Evolutionary conservation across 2,329 filamentous ascomycete species (phyloP).

Genomic region (Coniella lustricola): DNA sequence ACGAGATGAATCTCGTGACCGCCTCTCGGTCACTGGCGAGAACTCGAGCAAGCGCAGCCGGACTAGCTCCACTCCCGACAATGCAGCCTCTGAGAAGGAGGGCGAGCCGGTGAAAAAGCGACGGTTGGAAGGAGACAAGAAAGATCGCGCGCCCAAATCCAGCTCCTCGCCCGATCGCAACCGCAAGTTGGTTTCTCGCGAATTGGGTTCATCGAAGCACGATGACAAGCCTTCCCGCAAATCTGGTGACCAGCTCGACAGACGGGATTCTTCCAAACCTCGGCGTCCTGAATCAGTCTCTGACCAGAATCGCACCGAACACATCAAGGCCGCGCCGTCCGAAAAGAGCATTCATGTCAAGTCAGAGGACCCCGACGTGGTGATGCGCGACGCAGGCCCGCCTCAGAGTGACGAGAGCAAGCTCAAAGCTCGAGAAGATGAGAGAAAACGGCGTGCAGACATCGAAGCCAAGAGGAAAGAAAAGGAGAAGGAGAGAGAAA

Average conservation of each 20-base stretch:
- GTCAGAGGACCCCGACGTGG: slow-evolving; percentile 48
- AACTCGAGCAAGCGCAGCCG: slow-evolving; percentile 50
- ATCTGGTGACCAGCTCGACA: slow-evolving; percentile 37
- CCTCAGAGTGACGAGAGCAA: slow-evolving; percentile 21
- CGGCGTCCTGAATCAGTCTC: slow-evolving; percentile 28
- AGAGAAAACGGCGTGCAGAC: slow-evolving; percentile 24
- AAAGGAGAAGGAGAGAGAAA: slow-evolving; percentile 24
- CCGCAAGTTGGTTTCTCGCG: slow-evolving; percentile 36
- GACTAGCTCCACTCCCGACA: slow-evolving; percentile 50
- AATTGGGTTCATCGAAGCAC: slow-evolving; percentile 24
- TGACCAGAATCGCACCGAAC: slow-evolving; percentile 35
- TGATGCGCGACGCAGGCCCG: slow-evolving; percentile 44
- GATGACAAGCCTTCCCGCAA: slow-evolving; percentile 29
- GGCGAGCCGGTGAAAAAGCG: slow-evolving; percentile 49
- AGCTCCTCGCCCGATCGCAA: slow-evolving; percentile 39
- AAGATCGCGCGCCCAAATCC: slow-evolving; percentile 41
- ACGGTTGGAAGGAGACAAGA: slow-evolving; percentile 47
- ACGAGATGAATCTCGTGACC: slow-evolving; percentile 51
- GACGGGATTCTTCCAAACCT: slow-evolving; percentile 28
- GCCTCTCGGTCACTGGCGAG: slow-evolving; percentile 43
- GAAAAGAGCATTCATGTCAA: slow-evolving; percentile 52
- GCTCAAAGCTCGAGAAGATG: slow-evolving; percentile 21
- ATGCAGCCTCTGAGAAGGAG: slow-evolving; percentile 47
- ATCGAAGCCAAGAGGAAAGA: slow-evolving; percentile 19
- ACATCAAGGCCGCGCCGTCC: slow-evolving; percentile 31